Base-by-base conservation (phyloP, 192 early-diverging fungal genomes). In the Linnemannia elongata region DNA sequence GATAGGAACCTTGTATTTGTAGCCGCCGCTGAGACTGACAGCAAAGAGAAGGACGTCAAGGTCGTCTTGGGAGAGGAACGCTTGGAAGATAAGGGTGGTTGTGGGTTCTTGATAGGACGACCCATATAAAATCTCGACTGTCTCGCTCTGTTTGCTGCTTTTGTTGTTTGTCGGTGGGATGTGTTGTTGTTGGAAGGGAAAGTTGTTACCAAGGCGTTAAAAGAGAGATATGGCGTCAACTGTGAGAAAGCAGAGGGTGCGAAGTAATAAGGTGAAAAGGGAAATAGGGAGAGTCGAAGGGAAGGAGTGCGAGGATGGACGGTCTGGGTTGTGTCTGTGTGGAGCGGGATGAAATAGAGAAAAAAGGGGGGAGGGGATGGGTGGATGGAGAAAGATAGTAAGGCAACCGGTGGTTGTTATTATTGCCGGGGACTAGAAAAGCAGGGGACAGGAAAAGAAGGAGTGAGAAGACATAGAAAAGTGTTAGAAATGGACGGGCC, bases 201-300 rank as follows among this genome's bases (percentile, higher is more conserved):
- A 27, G 55, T 60, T 60, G n/a, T 60, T 42, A 72, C 18, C 36
- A 72, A 72, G 70, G 45, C 30, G 45, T 49, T 33, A 74, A 52
- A 74, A 47, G 12, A 36, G 33, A 52, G 42, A 52, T 47, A 47
- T 47, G 72, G 60, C 60, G 60, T 66, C 60, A 74, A 74, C 20
- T 27, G 8, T 3, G 24, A 20, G 35, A 69, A 44, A 22, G 27
- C 20, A 39, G 63, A 45, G 60, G 24, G 63, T 9, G 75, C 10
- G 55, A 38, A 76, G 36, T 9, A 41, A n/a, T n/a, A 45, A 3
- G 7, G 15, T 9, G 13, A 45, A 12, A 45, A 41, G 10, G 76
- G 68, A 1, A 10, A 47, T 20, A n/a, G n/a, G 12, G 17, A 54
- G 27, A 63, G 71, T 42, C 39, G 0, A 38, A 36, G 13, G 2